phyloP scores from a whole-genome alignment of 2,329 filamentous ascomycete species.

The Clathrospora elynae region DNA sequence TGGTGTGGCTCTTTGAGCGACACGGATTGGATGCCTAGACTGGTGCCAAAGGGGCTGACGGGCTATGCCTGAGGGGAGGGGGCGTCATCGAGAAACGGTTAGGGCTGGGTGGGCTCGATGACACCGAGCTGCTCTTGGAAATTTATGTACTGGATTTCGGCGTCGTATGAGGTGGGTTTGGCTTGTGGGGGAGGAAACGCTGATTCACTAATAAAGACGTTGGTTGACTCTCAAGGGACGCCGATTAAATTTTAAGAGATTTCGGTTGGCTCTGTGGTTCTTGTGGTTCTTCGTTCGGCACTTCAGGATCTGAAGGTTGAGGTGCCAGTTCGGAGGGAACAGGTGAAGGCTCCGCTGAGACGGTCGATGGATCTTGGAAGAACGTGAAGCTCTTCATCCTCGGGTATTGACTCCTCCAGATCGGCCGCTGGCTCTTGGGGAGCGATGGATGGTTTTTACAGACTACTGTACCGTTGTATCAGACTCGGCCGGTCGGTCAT shows the following conservation, averaged over 20 bases:
- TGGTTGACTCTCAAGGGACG: too few relatives aligned
- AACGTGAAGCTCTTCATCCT: neutral
- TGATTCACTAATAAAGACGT: too few relatives aligned
- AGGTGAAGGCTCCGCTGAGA: neutral
- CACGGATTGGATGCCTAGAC: too few relatives aligned
- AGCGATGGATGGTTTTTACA: neutral
- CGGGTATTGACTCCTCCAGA: neutral
- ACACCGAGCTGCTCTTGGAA: conserved; percentile 19
- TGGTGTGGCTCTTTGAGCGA: neutral
- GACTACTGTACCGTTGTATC: neutral
- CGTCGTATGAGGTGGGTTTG: conserved; percentile 3
- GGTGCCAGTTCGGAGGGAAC: neutral
- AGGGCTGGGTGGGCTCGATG: neutral
- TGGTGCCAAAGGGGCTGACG: neutral
- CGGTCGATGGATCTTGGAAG: neutral
- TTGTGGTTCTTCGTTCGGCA: neutral
- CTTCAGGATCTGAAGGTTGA: neutral
- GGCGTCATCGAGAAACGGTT: neutral
- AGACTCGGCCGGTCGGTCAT: neutral
- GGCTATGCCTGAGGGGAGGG: neutral
- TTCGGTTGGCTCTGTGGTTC: neutral
- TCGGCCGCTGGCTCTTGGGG: neutral
- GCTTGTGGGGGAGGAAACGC: neutral
- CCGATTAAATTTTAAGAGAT: neutral
- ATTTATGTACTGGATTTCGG: conserved; percentile 20